Conservation (phyloP, 495 filamentous ascomycete species). For the Oleoguttula mirabilis region DNA sequence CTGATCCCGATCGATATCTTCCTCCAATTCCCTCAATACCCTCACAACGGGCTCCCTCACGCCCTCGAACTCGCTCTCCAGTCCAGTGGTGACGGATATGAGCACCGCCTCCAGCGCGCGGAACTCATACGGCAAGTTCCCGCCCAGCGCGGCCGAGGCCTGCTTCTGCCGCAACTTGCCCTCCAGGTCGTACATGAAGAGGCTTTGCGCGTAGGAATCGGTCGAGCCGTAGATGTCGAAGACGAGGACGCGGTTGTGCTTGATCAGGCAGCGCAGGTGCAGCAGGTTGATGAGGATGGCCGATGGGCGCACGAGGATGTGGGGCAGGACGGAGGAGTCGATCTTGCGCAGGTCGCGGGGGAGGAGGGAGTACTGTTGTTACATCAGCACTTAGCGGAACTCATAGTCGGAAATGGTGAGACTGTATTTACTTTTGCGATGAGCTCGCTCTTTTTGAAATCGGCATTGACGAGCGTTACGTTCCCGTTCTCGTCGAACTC, state of each 20-base stretch:
- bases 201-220: slow-evolving; percentile 85
- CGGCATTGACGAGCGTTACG: slow-evolving; percentile 85
- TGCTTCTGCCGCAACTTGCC: slow-evolving; percentile 47
- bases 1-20: slow-evolving; percentile 93
- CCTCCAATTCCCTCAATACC: slow-evolving; percentile 80
- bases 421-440: slow-evolving; percentile 83
- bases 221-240: slow-evolving; percentile 95
- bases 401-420: too few relatives aligned
- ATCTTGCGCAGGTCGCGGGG: slow-evolving; percentile 96
- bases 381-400: too few relatives aligned
- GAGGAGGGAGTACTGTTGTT: slow-evolving; percentile 71
- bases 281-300: slow-evolving; percentile 92
- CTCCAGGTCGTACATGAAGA: slow-evolving; percentile 87
- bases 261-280: slow-evolving; percentile 87
- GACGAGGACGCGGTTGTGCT: slow-evolving; percentile 81
- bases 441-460: slow-evolving; percentile 92
- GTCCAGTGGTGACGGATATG: slow-evolving; percentile 67
- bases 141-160: slow-evolving; percentile 25
- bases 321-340: slow-evolving; percentile 92
- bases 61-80: slow-evolving; percentile 88
- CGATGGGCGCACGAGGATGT: slow-evolving; percentile 86
- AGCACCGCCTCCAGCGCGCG: slow-evolving; percentile 73
- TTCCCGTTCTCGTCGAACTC: slow-evolving; percentile 91
- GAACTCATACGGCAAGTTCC: slow-evolving; percentile 50
- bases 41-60: slow-evolving; percentile 83